These are phyloP conservation scores for Epichloe typhina DNA, from an alignment of 2,329 filamentous ascomycete species.

Conservation along the genomic window DNA sequence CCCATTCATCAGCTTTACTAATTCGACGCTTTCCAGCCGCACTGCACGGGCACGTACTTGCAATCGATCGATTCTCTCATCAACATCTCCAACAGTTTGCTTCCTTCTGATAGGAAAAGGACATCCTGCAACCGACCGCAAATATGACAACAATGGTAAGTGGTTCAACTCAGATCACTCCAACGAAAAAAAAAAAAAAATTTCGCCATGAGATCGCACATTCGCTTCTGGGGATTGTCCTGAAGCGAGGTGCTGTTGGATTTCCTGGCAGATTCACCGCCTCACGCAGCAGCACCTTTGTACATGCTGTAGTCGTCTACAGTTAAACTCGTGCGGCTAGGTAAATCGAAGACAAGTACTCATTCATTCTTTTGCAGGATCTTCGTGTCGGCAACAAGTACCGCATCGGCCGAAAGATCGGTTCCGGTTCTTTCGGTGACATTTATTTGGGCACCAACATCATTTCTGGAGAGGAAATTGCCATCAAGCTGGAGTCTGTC, in stretches of 20 bases:
- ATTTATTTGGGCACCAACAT: constrained; percentile 99
- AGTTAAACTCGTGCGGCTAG: too few relatives aligned
- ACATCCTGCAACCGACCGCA: constrained; percentile 10
- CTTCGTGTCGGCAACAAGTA: constrained; percentile 99
- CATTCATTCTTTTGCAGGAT: constrained; percentile 46
- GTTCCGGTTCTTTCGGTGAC: constrained; percentile 92
- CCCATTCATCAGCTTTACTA: background rate
- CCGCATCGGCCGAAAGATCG: constrained; percentile 98
- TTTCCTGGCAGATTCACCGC: too few relatives aligned
- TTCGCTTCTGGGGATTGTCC: too few relatives aligned
- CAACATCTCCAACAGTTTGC: background rate
- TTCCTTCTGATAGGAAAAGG: constrained; percentile 12
- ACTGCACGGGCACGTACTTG: background rate
- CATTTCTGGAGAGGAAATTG: constrained; percentile 98
- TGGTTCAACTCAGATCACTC: background rate
- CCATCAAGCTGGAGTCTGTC: constrained; percentile 98
- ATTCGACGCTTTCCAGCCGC: background rate
- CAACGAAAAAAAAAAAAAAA: too few relatives aligned
- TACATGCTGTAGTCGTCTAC: too few relatives aligned
- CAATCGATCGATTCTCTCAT: background rate
- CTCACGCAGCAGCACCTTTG: too few relatives aligned
- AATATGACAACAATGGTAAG: constrained; percentile 42
- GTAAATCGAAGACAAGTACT: background rate
- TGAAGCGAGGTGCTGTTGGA: too few relatives aligned
- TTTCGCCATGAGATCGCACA: too few relatives aligned